Evolutionary conservation across 2,329 filamentous ascomycete species (phyloP).

Genomic region (Xylaria multiplex): DNA sequence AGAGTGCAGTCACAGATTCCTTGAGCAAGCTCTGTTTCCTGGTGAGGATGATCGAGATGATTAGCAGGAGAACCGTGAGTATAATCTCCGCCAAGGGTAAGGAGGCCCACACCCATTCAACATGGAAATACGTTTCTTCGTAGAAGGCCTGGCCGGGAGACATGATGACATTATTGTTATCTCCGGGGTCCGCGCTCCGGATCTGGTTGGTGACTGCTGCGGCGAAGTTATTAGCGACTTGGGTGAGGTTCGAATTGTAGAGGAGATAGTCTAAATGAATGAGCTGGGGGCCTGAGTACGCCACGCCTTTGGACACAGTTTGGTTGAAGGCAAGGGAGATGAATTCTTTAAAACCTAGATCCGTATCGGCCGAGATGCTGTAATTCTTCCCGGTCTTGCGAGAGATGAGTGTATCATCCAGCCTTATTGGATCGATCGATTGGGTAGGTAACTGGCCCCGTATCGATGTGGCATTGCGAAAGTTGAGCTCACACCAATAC

Average conservation of each 20-base stretch:
- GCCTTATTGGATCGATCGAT: conserved; percentile 7
- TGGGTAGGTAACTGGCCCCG: background rate
- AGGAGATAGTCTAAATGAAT: conserved; percentile 4
- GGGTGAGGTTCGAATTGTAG: conserved; percentile 4
- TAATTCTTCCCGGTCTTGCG: background rate
- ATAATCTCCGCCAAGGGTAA: too few relatives aligned
- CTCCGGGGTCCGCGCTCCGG: background rate
- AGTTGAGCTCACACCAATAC: conserved; percentile 8
- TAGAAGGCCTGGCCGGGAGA: conserved; percentile 4
- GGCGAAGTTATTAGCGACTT: background rate
- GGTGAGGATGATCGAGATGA: too few relatives aligned
- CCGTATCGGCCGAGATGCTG: background rate
- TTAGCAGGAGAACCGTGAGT: too few relatives aligned
- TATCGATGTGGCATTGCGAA: conserved; percentile 1
- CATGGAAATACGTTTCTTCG: background rate
- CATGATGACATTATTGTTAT: conserved; percentile 1
- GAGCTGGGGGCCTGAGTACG: background rate
- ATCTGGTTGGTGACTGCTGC: conserved; percentile 6
- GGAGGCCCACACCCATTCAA: too few relatives aligned
- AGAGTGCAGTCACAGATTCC: too few relatives aligned
- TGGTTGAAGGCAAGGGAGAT: background rate
- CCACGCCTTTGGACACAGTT: conserved; percentile 6
- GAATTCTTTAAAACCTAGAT: background rate
- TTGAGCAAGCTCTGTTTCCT: too few relatives aligned
- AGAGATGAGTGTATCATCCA: background rate